phyloP scores from a whole-genome alignment of 1,284 basidiomycete species.

The Cutaneotrichosporon mucoides region DNA sequence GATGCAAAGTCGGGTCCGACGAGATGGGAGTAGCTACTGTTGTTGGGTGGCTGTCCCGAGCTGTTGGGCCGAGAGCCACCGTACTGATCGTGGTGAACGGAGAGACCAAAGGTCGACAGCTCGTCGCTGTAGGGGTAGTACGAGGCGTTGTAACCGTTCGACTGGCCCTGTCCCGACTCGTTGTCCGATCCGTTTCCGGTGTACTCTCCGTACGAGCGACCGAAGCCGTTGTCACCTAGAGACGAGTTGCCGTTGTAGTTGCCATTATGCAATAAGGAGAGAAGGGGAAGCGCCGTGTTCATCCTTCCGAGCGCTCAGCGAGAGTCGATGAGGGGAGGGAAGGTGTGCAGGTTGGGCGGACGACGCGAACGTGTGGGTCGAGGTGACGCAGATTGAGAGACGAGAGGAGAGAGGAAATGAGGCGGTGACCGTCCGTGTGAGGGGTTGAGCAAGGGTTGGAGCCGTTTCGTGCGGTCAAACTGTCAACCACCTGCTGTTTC shows the following conservation, averaged over 20 bases:
- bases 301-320: slow-evolving; percentile 3
- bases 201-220: slow-evolving; percentile 17
- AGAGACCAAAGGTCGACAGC: slow-evolving; percentile 7
- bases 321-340: too few relatives aligned
- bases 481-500: too few relatives aligned
- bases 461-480: too few relatives aligned
- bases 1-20: slow-evolving; percentile 19
- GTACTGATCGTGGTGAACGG: slow-evolving; percentile 3
- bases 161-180: slow-evolving; percentile 10
- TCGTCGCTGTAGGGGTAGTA: slow-evolving; percentile 11
- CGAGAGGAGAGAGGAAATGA: too few relatives aligned
- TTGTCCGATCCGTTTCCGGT: slow-evolving; percentile 16
- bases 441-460: too few relatives aligned
- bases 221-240: slow-evolving; percentile 9
- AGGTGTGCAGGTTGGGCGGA: too few relatives aligned
- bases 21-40: slow-evolving; percentile 15
- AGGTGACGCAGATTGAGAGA: too few relatives aligned
- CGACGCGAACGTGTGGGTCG: too few relatives aligned
- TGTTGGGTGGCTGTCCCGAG: neutral
- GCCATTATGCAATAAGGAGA: slow-evolving; percentile 20
- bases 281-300: slow-evolving; percentile 19
- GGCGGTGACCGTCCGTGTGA: too few relatives aligned
- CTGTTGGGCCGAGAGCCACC: neutral
- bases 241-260: slow-evolving; percentile 11
- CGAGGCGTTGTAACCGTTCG: slow-evolving; percentile 4